Base-by-base conservation (phyloP, 73 alveolate genomes). In the Symbiodinium pilosum region DNA sequence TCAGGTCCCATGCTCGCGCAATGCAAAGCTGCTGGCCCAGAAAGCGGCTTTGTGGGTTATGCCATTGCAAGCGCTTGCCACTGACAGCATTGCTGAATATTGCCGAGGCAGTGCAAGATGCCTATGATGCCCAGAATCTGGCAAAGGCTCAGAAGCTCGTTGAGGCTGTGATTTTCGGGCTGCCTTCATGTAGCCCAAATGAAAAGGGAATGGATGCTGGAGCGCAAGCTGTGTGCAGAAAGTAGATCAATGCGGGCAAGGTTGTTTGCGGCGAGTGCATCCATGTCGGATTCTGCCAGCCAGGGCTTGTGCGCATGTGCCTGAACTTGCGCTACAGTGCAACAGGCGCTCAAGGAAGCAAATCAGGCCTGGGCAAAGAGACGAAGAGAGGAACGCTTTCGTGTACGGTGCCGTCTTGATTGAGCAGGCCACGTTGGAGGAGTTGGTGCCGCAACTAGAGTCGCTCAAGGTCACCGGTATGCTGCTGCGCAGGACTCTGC, bases 131-230 rank as follows among this genome's bases (percentile, higher is more conserved):
- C 16, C 30, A 9, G 81, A 64, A 64, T 8, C 81, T 64, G 81
- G 81, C 81, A 64, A 64, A 64, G 81, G 81, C 81, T 38, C 81
- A 64, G 81, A 64, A 64, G 39, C 38, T 64, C 21, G 81, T 64
- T 18, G 39, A 64, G 81, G 81, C 81, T 20, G n/a, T n/a, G n/a
- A n/a, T n/a, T n/a, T n/a, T n/a, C n/a, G n/a, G n/a, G n/a, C n/a
- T n/a, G n/a, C n/a, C n/a, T n/a, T n/a, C n/a, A n/a, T n/a, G n/a
- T n/a, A n/a, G n/a, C n/a, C n/a, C n/a, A n/a, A n/a, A n/a, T n/a
- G n/a, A n/a, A n/a, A n/a, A n/a, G n/a, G n/a, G n/a, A n/a, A n/a
- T n/a, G n/a, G n/a, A n/a, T n/a, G n/a, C n/a, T n/a, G n/a, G n/a
- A n/a, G n/a, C n/a, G n/a, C n/a, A n/a, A n/a, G n/a, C n/a, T n/a